phyloP scores from a whole-genome alignment of 805 yeast genomes.

The Saturnispora dispora region DNA sequence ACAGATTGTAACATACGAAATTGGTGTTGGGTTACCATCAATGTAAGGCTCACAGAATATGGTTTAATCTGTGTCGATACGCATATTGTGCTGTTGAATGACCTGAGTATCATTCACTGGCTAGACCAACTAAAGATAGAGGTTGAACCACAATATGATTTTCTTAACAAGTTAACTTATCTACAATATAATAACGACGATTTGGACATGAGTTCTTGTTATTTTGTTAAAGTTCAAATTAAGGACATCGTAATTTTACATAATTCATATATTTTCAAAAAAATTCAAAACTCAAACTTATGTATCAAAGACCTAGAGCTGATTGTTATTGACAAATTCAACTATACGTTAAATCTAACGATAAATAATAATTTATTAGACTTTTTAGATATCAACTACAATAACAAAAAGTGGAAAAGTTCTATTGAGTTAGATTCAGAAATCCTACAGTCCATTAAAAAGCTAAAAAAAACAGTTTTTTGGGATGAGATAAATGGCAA shows the following conservation, averaged over 20 bases:
- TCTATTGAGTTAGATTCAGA: neutral
- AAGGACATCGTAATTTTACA: neutral
- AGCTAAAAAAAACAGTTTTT: no score
- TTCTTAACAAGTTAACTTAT: neutral
- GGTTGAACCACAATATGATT: neutral
- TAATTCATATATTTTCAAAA: conserved; percentile 1
- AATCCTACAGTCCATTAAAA: neutral
- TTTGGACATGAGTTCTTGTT: neutral
- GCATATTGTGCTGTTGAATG: neutral
- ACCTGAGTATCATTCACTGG: neutral
- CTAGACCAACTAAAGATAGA: neutral
- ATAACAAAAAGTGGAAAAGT: neutral
- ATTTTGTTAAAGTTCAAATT: conserved; percentile 3
- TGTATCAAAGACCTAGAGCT: conserved; percentile 4
- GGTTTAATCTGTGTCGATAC: neutral
- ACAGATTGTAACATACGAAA: neutral
- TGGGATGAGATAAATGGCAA: neutral
- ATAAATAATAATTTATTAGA: neutral
- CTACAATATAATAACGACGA: conserved; percentile 2
- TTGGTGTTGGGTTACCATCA: neutral
- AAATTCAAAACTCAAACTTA: neutral
- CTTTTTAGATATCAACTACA: neutral
- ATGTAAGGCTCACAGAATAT: neutral
- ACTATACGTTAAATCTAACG: neutral
- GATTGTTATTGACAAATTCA: conserved; percentile 3